Evolutionary conservation across 495 filamentous ascomycete genomes (phyloP), one percentile per base, ranked within the genome.

Genomic region (Hypoxylon subgilvum): DNA sequence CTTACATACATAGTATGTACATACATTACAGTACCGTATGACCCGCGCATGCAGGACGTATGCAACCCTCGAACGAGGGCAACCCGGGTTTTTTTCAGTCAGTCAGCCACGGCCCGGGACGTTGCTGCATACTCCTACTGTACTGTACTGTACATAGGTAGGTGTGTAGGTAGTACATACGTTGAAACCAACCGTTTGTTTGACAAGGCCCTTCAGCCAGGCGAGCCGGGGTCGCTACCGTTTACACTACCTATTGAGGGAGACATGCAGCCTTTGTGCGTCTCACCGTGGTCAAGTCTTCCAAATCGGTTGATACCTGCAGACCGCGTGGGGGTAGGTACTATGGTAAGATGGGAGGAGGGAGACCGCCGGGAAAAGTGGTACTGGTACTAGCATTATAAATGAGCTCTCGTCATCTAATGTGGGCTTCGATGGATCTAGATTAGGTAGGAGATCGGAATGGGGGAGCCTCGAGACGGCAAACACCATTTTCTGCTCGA

Each of bases 41-140:
- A 43, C 41, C 57, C 19, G 28, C 21, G 40, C 25, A 52, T 63
- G 57, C 57, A 57, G 22, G 44, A 43, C 44, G 47, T 52, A 63
- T 57, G 59, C 52, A 52, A 63, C 59, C 58, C 52, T 52, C 52
- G 51, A 46, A 55, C 58, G 58, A 51, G 51, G 22, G 14, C 34
- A 4, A 4, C 38, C 21, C 49, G 32, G 34, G 22, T 19, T 5
- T 4, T 14, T 44, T 13, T 31, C 27, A 23, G 30, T 31, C 27
- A 23, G 30, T 28, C 48, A 63, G 59, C 59, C 41, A 52, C 52
- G 23, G 27, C 47, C 47, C 47, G 41, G 53, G 52, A 39, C 25
- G 42, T 47, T 46, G n/a, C 23, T 27, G 8, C 23, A 27, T 27
- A 27, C 23, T 27, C n/a, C n/a, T n/a, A n/a, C n/a, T n/a, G n/a